Evolutionary conservation across 208 protist genomes (phyloP), one percentile per base, ranked within the genome.

Genomic region (Crithidia acanthocephali): DNA sequence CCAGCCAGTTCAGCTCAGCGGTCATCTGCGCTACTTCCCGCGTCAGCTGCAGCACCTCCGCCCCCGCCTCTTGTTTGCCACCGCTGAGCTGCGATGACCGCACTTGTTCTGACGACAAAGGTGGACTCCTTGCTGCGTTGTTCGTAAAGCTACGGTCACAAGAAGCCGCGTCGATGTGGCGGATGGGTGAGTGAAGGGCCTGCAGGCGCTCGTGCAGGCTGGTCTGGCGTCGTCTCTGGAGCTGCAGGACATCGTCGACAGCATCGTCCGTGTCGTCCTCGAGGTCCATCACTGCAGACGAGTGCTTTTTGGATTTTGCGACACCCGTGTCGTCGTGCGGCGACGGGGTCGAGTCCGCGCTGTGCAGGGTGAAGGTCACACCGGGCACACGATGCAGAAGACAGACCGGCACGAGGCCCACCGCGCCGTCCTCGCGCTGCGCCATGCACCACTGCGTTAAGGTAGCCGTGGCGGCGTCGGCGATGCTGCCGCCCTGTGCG

Each of bases 381-480:
- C 62, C 71, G 18, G 61, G 40, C 20, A 52, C 56, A 5, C 71
- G 61, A 28, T 51, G 57, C 23, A 87, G 58, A 0, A 82, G 37
- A 10, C 71, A 59, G 11, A 61, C 59, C 0, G 83, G 83, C 30
- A 80, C 76, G 18, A 88, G 73, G 6, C 83, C 83, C 15, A 82
- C 64, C 6, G 50, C 51, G 11, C 79, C 83, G 28, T 83, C 69
- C 35, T 80, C 79, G 1, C 61, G 58, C 47, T 88, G 79, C 15
- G 83, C 83, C 8, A 88, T 74, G 48, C 83, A 88, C 83, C 83
- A 88, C 56, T 72, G 55, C 35, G 61, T 30, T 25, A 57, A 32
- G n/a, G 23, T 11, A 11, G 35, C 35, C 5, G 11, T 40, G 35
- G 11, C 11, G 35, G 35, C 35, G 8, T 40, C 15, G 27, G 22